These are phyloP conservation scores for Blastomyces emzantsi DNA, from an alignment of 2,329 filamentous ascomycete species.

Conservation along the genomic window DNA sequence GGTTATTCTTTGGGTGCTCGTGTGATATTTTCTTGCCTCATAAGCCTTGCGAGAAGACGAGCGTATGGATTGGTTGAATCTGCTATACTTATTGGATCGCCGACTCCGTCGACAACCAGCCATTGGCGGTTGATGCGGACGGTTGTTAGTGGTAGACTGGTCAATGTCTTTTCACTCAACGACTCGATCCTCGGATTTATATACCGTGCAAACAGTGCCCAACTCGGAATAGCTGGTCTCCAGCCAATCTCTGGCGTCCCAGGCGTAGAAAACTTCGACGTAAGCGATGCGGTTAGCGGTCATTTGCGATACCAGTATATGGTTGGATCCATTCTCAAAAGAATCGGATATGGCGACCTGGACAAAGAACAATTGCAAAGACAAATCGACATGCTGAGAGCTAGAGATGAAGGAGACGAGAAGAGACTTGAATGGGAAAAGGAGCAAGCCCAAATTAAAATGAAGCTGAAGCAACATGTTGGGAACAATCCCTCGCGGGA, in stretches of 20 bases:
- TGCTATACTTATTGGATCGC: conserved; percentile 72
- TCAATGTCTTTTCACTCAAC: conserved; percentile 82
- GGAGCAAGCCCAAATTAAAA: not conserved
- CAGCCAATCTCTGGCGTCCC: conserved; percentile 54
- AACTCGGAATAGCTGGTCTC: conserved; percentile 74
- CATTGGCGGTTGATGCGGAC: conserved; percentile 70
- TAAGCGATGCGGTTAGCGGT: conserved; percentile 56
- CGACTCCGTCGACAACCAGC: conserved; percentile 59
- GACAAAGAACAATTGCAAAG: conserved; percentile 39
- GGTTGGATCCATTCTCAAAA: conserved; percentile 56
- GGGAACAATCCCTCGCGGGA: not conserved
- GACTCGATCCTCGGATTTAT: conserved; percentile 82
- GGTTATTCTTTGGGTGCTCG: conserved; percentile 75
- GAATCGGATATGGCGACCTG: conserved; percentile 61
- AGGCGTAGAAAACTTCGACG: conserved; percentile 55
- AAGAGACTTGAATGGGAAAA: not conserved
- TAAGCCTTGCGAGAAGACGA: conserved; percentile 62
- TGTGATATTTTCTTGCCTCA: conserved; percentile 74
- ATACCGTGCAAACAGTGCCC: conserved; percentile 74
- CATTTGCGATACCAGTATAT: conserved; percentile 64
- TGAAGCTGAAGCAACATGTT: not conserved
- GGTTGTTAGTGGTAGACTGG: conserved; percentile 70
- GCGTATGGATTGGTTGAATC: conserved; percentile 80
- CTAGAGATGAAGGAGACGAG: conserved; percentile 30
- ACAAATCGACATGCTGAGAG: conserved; percentile 34